Percentiles rank a stretch among this genome's conserved stretches.
Evolutionary conservation across 177 flowering plant species (phyloP).

Genomic region (Vitis hybrid): DNA sequence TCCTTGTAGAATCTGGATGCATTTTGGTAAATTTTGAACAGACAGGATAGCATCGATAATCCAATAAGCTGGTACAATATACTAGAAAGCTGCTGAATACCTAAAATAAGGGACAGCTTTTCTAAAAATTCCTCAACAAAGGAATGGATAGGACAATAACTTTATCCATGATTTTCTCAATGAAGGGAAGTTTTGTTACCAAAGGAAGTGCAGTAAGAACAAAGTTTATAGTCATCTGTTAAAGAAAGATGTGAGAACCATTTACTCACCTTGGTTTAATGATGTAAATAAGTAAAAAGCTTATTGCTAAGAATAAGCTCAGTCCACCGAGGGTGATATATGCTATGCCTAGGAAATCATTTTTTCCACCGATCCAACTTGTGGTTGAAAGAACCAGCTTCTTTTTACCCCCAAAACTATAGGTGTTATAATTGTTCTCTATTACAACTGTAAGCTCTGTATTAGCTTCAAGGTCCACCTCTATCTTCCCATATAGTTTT

Average conservation of each 20-base stretch:
- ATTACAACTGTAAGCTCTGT: slow-evolving; percentile 50
- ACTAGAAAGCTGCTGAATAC: too few relatives aligned
- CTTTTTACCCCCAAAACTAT: slow-evolving; percentile 83
- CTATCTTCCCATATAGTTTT: slow-evolving; percentile 87
- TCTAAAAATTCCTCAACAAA: too few relatives aligned
- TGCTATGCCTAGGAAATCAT: slow-evolving; percentile 80
- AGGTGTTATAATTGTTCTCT: slow-evolving; percentile 88
- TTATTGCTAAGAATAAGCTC: slow-evolving; percentile 64
- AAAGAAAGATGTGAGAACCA: not conserved
- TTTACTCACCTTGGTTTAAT: slow-evolving; percentile 73
- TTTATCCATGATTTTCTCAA: not conserved
- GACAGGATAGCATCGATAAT: too few relatives aligned
- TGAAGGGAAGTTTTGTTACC: not conserved
- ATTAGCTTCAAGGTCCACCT: slow-evolving; percentile 63
- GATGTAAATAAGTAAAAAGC: slow-evolving; percentile 62
- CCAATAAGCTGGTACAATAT: too few relatives aligned
- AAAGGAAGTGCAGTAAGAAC: not conserved
- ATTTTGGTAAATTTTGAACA: too few relatives aligned
- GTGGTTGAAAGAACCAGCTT: slow-evolving; percentile 87
- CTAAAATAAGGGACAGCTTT: too few relatives aligned
- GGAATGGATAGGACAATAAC: too few relatives aligned
- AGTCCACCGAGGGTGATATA: slow-evolving; percentile 77
- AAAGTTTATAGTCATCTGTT: not conserved
- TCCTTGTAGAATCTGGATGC: too few relatives aligned
- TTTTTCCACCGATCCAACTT: slow-evolving; percentile 94